Evolutionary conservation across 2,329 filamentous ascomycete species (phyloP).

Genomic region (Xylaria sp.): DNA sequence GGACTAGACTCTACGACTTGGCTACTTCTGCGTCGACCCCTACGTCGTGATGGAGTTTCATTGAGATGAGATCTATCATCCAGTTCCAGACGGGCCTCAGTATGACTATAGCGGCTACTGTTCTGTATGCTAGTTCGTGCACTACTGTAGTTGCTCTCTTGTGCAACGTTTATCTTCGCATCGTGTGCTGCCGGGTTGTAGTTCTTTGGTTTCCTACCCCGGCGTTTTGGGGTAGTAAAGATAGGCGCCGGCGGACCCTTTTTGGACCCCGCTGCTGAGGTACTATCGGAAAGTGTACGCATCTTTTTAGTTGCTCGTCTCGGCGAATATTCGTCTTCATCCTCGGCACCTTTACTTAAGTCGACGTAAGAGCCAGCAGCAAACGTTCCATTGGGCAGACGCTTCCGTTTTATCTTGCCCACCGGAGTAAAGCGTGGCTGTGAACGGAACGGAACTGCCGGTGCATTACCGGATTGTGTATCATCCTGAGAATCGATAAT

Average conservation of each 20-base stretch:
- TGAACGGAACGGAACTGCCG: constrained; percentile 13
- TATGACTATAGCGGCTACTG: constrained; percentile 43
- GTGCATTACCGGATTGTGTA: constrained; percentile 37
- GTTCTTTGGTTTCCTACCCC: constrained; percentile 45
- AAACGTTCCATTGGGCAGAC: constrained; percentile 37
- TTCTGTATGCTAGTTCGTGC: constrained; percentile 29
- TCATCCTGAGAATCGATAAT: constrained; percentile 44
- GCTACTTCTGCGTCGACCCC: constrained; percentile 38
- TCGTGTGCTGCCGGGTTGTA: constrained; percentile 4
- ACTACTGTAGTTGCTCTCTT: constrained; percentile 33
- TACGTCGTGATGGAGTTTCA: constrained; percentile 41
- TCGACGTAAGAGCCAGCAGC: constrained; percentile 29
- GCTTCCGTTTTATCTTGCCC: constrained; percentile 32
- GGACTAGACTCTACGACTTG: constrained; percentile 45
- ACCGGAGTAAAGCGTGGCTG: constrained; percentile 12
- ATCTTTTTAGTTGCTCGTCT: constrained; percentile 41
- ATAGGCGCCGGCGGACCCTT: constrained; percentile 34
- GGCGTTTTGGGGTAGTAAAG: constrained; percentile 40
- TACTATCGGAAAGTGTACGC: constrained; percentile 36
- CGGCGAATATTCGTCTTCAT: constrained; percentile 38
- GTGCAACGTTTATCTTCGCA: constrained; percentile 14
- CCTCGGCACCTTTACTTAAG: constrained; percentile 30
- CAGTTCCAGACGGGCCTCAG: constrained; percentile 46
- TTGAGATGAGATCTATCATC: constrained; percentile 40
- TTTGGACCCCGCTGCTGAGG: constrained; percentile 37